A percentile compares a stretch with the other conserved stretches of the same genome.
Evolutionary conservation across 2,329 filamentous ascomycete species (phyloP).

Genomic region (Geosmithia putterillii): DNA sequence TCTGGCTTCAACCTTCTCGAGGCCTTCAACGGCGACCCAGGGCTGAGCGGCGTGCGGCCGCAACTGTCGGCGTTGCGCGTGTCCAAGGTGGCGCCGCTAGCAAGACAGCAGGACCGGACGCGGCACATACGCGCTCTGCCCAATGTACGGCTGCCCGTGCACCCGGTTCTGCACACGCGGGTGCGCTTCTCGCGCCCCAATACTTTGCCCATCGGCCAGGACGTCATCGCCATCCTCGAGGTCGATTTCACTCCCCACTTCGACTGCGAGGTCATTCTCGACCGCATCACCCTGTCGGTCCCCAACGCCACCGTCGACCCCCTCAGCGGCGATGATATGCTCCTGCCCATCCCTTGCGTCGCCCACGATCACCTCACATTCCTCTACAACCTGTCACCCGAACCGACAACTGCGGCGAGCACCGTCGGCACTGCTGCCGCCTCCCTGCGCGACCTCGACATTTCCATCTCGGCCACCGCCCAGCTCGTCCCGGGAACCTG

Average conservation of each 20-base stretch:
- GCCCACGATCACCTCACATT: constrained; percentile 67
- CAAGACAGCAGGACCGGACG: constrained; percentile 46
- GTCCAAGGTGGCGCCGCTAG: constrained; percentile 59
- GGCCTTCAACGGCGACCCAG: constrained; percentile 55
- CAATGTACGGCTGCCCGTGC: constrained; percentile 49
- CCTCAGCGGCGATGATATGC: constrained; percentile 34
- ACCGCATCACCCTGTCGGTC: constrained; percentile 44
- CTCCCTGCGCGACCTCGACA: constrained; percentile 34
- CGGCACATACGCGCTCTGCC: constrained; percentile 54
- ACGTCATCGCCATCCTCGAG: constrained; percentile 59
- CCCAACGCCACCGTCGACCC: constrained; percentile 46
- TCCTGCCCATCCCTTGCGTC: constrained; percentile 48
- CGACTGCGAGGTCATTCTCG: constrained; percentile 51
- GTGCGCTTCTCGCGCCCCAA: constrained; percentile 59
- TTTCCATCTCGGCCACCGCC: constrained; percentile 48
- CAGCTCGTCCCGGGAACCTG: constrained; percentile 43
- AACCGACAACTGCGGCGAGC: constrained; percentile 16
- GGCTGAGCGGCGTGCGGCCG: constrained; percentile 47
- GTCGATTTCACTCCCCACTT: constrained; percentile 62
- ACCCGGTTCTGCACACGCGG: constrained; percentile 59
- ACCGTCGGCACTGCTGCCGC: too few species aligned
- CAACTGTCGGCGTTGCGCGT: constrained; percentile 63
- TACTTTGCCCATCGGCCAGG: constrained; percentile 41
- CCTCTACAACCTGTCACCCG: constrained; percentile 52
- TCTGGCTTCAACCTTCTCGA: constrained; percentile 67